Evolutionary conservation across 1,284 basidiomycete genomes (phyloP), one percentile per base, ranked within the genome.

Genomic region (Sporisorium scitamineum): DNA sequence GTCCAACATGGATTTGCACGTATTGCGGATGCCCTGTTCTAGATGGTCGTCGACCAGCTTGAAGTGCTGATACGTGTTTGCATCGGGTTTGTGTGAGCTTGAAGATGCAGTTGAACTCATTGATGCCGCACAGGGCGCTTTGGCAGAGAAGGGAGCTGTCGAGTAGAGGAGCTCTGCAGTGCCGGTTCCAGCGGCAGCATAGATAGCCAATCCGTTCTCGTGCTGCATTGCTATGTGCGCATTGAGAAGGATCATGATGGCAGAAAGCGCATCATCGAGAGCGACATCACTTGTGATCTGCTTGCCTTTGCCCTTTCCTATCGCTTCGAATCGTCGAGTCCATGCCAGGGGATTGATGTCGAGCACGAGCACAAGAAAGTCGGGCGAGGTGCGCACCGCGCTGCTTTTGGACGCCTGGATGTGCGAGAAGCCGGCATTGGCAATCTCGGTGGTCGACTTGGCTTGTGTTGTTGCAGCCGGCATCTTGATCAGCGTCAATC

Each of bases 121-220:
- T 14, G 63, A 50, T 7, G 48, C 51, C 13, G 61, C 37, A 3
- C 20, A 45, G 14, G 62, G 6, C n/a, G 54, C 53, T 60, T 63
- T 64, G 11, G 31, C 54, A 13, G 73, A 70, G 24, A 77, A 77
- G 7, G 73, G 57, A 9, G 80, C 78, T 1, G 73, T 81, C 18
- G 79, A 76, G 52, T 69, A 79, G 41, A 80, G 63, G 13, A 80
- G 76, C 31, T 64, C 59, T 13, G 73, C 73, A 2, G 51, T 68
- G 5, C 73, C 73, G 11, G 64, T 70, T 34, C 76, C 79, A 0
- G 94, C 89, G 7, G 94, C 94, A 8, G 91, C 95, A 84, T 95
- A 97, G 48, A 98, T 92, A 5, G 94, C 93, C 18, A 98, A 88
- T 7, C 92, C 91, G 85, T 98, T 99, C 80, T 95, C 94, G 87